Evolutionary conservation across 441 rosid species (phyloP), one percentile per base, ranked within the genome.

Genomic region (Eutrema salsugineum): DNA sequence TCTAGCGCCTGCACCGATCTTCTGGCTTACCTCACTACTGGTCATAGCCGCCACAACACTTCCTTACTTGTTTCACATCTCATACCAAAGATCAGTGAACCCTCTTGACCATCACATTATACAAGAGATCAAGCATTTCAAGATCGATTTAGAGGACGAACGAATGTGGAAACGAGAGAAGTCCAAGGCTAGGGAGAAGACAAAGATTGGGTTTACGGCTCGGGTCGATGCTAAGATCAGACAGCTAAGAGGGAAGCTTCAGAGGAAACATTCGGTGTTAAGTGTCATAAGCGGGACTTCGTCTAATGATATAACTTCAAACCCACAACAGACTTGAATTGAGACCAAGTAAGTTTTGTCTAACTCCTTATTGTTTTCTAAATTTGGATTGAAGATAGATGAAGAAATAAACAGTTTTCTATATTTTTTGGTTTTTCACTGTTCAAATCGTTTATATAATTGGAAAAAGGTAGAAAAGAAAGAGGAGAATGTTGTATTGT

Each of bases 161-260:
- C 43, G 66, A 24, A 83, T 81, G 81, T 87, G 97, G 94, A 11
- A 54, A 24, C 79, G 88, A 75, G 91, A 88, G 50, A 84, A 79
- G 46, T 42, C 38, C 0, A 88, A 85, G 19, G 80, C 91, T 4
- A 77, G 82, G 63, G 73, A 71, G 68, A 67, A 54, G 62, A 85
- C 91, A 1, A 77, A 82, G 40, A 66, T 86, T 50, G 93, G 94
- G 8, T 85, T 91, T 64, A 76, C 91, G 8, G 91, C 89, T 4
- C 80, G 90, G 35, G 91, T 91, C 16, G 91, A 88, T 67, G 90
- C 88, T 1, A 86, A 77, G 62, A 93, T 93, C 71, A 84, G 98
- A 54, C 82, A 75, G 11, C 73, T 88, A 58, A 86, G 49, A 86
- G 92, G 83, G 48, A 87, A 12, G 84, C 77, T 93, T 77, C 86